A percentile compares a stretch with the other conserved stretches of the same genome.
Conservation (phyloP, 257 asterid species). For the Mentha longifolia region DNA sequence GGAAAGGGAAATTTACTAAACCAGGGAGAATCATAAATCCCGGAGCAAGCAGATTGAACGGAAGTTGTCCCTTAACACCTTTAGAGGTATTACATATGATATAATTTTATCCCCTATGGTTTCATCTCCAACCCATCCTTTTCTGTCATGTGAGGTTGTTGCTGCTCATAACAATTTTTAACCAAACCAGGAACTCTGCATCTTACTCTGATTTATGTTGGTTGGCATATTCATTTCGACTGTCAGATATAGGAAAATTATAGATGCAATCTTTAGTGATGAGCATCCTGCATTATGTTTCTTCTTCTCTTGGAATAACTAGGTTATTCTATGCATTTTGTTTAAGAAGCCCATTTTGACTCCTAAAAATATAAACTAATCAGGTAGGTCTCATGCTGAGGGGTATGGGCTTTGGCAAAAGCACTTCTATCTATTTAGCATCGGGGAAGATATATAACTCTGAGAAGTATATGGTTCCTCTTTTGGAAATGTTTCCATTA, state of each 20-base stretch:
- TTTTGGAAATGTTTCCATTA: slow-evolving; percentile 91
- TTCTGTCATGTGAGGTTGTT: background rate
- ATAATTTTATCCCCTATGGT: slow-evolving; percentile 4
- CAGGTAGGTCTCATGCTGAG: slow-evolving; percentile 98
- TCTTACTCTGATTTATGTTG: background rate
- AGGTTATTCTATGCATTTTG: slow-evolving; percentile 2
- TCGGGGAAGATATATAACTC: slow-evolving; percentile 90
- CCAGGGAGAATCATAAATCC: slow-evolving; percentile 89
- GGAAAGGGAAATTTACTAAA: slow-evolving; percentile 96
- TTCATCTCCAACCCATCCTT: background rate
- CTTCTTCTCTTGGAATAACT: background rate
- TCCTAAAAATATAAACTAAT: slow-evolving; percentile 27
- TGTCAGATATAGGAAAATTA: background rate
- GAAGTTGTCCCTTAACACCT: slow-evolving; percentile 96
- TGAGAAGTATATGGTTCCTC: slow-evolving; percentile 90
- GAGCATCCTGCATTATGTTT: slow-evolving; percentile 5
- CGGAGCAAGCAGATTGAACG: slow-evolving; percentile 81
- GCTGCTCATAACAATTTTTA: background rate
- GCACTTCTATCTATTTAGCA: slow-evolving; percentile 82
- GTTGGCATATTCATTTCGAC: background rate
- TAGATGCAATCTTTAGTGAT: background rate
- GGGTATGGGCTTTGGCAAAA: slow-evolving; percentile 94
- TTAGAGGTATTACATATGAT: slow-evolving; percentile 64
- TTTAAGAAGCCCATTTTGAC: slow-evolving; percentile 3
- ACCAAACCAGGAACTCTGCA: background rate